Evolutionary conservation across 2,329 filamentous ascomycete species (phyloP), one percentile per base, ranked within the genome.

Genomic region (Parastagonospora avenae): DNA sequence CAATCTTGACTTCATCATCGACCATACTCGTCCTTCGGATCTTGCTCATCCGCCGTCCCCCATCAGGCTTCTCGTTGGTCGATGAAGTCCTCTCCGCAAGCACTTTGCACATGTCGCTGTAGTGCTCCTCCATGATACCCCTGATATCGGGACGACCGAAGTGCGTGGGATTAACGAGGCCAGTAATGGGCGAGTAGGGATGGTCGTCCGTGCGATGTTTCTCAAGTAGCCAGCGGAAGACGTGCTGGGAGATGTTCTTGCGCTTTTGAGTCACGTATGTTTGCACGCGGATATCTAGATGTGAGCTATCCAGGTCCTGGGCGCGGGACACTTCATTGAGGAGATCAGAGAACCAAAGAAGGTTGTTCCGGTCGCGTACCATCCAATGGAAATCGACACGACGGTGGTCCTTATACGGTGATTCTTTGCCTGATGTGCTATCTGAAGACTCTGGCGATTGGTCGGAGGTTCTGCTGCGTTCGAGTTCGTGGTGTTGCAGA

Each of bases 381-480:
- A 82, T 82, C 82, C 83, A 85, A 66, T 85, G 82, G 50, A 85
- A 84, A 59, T 85, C 82, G 1, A 84, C 78, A 4, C 81, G 76
- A 30, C 82, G 77, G 55, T 80, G 79, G 16, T 71, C 58, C 1
- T 70, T 62, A 29, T 74, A 76, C 2, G 61, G 64, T 4, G 62
- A 60, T 15, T 45, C 41, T 12, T 52, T 47, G 12, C 2, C 33
- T 36, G 39, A 39, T 24, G 53, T 42, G 28, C 54, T 50, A 43
- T 42, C 38, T 7, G 45, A 52, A 2, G 50, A 52, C 5, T 59
- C 48, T 2, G 50, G 24, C 1, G 59, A 45, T 14, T 53, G 41
- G 36, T 66, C 53, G 16, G 37, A 51, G 5, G 62, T 60, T 16
- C 37, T 57, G 16, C 51, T 57, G 14, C 64, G 66, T 28, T 74